Percentiles rank a stretch among this genome's conserved stretches.
Evolutionary conservation across 345 rosid genomes (phyloP).

Genomic region (Salix viminalis): DNA sequence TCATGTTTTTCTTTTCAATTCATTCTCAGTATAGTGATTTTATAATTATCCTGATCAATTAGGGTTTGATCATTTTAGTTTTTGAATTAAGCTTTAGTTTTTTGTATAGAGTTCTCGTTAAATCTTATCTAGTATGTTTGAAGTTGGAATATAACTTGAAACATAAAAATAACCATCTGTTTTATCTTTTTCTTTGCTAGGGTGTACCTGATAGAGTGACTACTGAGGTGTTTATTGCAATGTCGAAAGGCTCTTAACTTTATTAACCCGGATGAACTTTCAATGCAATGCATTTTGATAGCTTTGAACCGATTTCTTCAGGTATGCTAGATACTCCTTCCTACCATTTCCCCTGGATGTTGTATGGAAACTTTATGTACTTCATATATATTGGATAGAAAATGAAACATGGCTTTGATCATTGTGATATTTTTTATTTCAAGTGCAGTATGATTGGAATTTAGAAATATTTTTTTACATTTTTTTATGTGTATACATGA

Average conservation of each 20-base stretch:
- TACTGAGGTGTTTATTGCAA: constrained; percentile 88
- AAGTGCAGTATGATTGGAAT: background rate
- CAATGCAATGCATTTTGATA: constrained; percentile 91
- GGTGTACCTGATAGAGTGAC: constrained; percentile 94
- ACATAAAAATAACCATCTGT: background rate
- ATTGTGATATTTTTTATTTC: background rate
- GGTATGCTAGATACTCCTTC: constrained; percentile 35
- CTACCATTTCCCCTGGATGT: background rate
- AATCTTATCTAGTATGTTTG: background rate
- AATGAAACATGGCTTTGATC: background rate
- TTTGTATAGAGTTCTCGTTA: background rate
- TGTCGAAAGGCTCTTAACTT: constrained; percentile 97
- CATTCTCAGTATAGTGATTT: background rate
- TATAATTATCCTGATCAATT: background rate
- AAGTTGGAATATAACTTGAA: background rate
- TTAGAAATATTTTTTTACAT: background rate
- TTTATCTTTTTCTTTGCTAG: constrained; percentile 31
- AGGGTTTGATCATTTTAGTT: background rate
- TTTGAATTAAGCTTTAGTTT: background rate
- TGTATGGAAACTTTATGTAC: background rate
- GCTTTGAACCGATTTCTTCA: constrained; percentile 95
- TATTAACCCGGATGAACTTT: constrained; percentile 88
- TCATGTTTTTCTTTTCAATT: background rate
- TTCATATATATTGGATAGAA: background rate
- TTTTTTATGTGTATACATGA: background rate